Base-by-base conservation (phyloP, 2,329 filamentous ascomycete genomes). In the Talaromyces sp. region DNA sequence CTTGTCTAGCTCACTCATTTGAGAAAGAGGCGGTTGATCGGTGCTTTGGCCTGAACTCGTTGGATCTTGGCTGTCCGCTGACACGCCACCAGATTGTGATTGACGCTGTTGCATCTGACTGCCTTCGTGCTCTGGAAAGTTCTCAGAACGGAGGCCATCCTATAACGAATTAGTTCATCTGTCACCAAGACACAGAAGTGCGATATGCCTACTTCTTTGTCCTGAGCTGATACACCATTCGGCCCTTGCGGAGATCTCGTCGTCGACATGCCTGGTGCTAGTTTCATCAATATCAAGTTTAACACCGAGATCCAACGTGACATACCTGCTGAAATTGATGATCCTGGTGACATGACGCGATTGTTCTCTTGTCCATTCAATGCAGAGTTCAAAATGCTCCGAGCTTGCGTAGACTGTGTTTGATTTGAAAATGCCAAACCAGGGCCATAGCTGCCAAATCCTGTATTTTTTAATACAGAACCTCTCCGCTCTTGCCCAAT, bases 1-100 rank as follows among this genome's bases (percentile, higher is more conserved):
- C 66, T 82, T 82, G 71, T 89, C 87, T 43, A 82, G 74, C 62
- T 87, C 85, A 50, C 80, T 84, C 85, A 89, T 87, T 63, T 88
- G 84, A 11, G 81, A 78, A 37, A 86, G 73, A 63, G 78, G 75
- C 56, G 74, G 74, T 66, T 78, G 77, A 61, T 80, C 78, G 43
- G 71, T 71, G 62, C 71, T 77, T 68, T 77, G 73, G 37, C 70
- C 66, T 60, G 73, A 70, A 57, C 68, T 70, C 37, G 75, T 66
- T 35, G 75, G 68, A 33, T 80, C 79, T 64, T 78, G 74, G 8
- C 68, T 70, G 31, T 80, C 77, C 27, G 71, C 71, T 19, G 69
- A 65, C 66, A 70, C 66, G 47, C 58, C 70, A 57, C 65, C 66
- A 33, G 64, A 66, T 68, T 77, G 76, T 63, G 74, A 77, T 66